These are phyloP conservation scores for Graphiopsis chlorocephala DNA, from an alignment of 2,329 filamentous ascomycete species.

Conservation along the genomic window DNA sequence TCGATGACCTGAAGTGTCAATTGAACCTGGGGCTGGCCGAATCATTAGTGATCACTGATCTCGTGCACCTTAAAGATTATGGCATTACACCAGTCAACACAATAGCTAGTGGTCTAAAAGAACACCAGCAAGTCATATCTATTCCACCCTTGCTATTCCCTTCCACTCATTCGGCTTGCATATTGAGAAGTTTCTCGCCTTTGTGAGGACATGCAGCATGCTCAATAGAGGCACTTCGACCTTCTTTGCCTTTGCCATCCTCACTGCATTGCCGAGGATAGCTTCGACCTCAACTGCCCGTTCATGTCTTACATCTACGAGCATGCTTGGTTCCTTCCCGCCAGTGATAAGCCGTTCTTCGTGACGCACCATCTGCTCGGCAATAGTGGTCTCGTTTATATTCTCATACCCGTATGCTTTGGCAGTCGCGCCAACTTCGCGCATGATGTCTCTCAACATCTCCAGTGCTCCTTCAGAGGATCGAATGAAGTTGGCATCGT, in stretches of 20 bases:
- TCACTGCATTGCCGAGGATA: conserved; percentile 47
- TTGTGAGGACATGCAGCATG: conserved; percentile 44
- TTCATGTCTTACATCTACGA: conserved; percentile 45
- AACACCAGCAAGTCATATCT: not conserved
- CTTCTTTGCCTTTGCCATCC: conserved; percentile 40
- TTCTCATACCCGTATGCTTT: conserved; percentile 39
- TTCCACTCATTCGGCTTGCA: conserved; percentile 20
- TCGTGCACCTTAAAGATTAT: too few relatives aligned
- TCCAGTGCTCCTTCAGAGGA: conserved; percentile 39
- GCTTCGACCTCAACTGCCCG: conserved; percentile 52
- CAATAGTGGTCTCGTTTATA: conserved; percentile 39
- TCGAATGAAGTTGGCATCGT: conserved; percentile 52
- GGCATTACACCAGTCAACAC: not conserved
- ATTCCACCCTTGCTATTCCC: conserved; percentile 19
- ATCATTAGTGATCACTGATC: too few relatives aligned
- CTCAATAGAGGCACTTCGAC: conserved; percentile 42
- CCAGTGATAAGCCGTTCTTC: conserved; percentile 38
- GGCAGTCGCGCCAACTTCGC: conserved; percentile 45
- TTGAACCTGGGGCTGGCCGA: too few relatives aligned
- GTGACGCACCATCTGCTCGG: conserved; percentile 41
- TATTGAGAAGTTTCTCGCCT: conserved; percentile 31
- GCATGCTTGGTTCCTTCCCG: conserved; percentile 50
- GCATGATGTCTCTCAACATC: conserved; percentile 44
- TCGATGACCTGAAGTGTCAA: too few relatives aligned
- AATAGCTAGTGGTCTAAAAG: not conserved